A percentile compares a stretch with the other conserved stretches of the same genome.
phyloP scores from a whole-genome alignment of 2,329 filamentous ascomycete species.

The Pseudogymnoascus pannorum region DNA sequence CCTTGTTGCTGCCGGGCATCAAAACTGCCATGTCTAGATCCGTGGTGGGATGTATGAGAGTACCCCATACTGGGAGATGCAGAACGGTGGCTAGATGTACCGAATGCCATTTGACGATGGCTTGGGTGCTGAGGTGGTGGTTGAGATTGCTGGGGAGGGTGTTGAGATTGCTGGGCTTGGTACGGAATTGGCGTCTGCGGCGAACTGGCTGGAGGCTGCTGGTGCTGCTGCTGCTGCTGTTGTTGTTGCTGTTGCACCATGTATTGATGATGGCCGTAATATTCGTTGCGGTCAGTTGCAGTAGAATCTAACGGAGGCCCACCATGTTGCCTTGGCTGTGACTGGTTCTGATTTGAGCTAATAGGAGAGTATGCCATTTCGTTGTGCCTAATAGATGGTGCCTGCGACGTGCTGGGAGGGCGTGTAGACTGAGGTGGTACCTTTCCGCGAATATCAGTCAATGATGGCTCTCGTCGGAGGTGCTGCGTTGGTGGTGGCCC shows the following conservation, averaged over 20 bases:
- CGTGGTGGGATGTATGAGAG: conserved; percentile 21
- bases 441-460: conserved; percentile 24
- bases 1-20: conserved; percentile 17
- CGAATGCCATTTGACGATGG: conserved; percentile 26
- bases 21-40: conserved; percentile 26
- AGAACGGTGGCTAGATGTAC: conserved; percentile 20
- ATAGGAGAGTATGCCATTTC: conserved; percentile 29
- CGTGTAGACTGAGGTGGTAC: conserved; percentile 23
- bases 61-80: conserved; percentile 21
- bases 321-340: conserved; percentile 19
- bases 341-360: conserved; percentile 17
- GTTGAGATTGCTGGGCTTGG: conserved; percentile 18
- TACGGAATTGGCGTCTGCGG: conserved; percentile 20
- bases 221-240: conserved; percentile 19
- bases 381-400: conserved; percentile 23
- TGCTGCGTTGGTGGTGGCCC: conserved; percentile 21
- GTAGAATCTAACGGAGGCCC: conserved; percentile 25
- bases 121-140: conserved; percentile 12
- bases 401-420: conserved; percentile 19
- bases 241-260: conserved; percentile 20
- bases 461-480: conserved; percentile 24
- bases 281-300: conserved; percentile 26
- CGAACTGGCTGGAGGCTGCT: conserved; percentile 22
- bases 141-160: conserved; percentile 13
- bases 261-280: conserved; percentile 24